phyloP scores from a whole-genome alignment of 805 yeast genomes.

The Citeromyces matritensis region DNA sequence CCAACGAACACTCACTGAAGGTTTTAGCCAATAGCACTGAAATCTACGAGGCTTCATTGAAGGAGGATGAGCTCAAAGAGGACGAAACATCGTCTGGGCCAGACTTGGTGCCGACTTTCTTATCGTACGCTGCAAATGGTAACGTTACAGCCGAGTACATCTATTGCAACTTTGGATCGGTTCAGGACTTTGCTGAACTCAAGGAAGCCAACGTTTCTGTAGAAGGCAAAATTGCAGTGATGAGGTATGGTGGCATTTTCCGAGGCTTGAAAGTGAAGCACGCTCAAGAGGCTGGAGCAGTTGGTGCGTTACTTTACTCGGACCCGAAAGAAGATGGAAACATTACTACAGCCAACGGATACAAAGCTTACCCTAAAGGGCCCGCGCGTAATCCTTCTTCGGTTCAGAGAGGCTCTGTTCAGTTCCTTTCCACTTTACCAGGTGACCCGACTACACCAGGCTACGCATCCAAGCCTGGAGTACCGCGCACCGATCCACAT shows the following conservation, averaged over 20 bases:
- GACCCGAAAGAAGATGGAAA: slow-evolving; percentile 57
- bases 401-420: slow-evolving; percentile 66
- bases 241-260: slow-evolving; percentile 50
- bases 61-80: slow-evolving; percentile 28
- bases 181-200: slow-evolving; percentile 39
- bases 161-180: slow-evolving; percentile 57
- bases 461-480: slow-evolving; percentile 35
- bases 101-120: slow-evolving; percentile 52
- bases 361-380: slow-evolving; percentile 55
- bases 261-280: slow-evolving; percentile 66
- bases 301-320: slow-evolving; percentile 50
- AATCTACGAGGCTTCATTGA: slow-evolving; percentile 36
- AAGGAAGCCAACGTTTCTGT: slow-evolving; percentile 29
- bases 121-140: slow-evolving; percentile 66
- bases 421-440: slow-evolving; percentile 42
- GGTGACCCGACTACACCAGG: slow-evolving; percentile 79
- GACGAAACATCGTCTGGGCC: slow-evolving; percentile 32
- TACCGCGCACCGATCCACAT: slow-evolving; percentile 31
- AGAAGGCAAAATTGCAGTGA: slow-evolving; percentile 46
- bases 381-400: slow-evolving; percentile 67
- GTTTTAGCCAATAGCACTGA: slow-evolving; percentile 15
- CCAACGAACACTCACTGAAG: slow-evolving; percentile 34
- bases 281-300: slow-evolving; percentile 60
- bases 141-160: slow-evolving; percentile 53
- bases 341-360: slow-evolving; percentile 39